Conservation (phyloP, 768 basidiomycete genomes). For the Amanita rubescens region DNA sequence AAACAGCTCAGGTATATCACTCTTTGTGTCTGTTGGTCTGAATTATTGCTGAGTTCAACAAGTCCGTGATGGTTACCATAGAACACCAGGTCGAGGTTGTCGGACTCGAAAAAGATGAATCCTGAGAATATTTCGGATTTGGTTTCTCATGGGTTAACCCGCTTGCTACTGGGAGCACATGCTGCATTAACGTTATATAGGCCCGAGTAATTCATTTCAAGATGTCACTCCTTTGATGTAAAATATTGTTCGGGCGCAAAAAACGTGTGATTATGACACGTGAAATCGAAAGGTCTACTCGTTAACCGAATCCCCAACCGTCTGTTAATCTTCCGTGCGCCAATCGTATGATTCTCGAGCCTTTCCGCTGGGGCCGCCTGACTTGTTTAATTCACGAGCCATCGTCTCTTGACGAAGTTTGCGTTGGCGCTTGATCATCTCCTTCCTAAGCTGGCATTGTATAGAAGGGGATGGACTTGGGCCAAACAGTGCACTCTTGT, state of each 20-base stretch:
- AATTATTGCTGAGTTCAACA: background rate
- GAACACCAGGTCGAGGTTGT: background rate
- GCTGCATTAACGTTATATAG: no score
- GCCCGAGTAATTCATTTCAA: no score
- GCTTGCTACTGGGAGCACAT: background rate
- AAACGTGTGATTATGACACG: no score
- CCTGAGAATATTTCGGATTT: background rate
- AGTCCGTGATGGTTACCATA: slow-evolving; percentile 3
- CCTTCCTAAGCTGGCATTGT: slow-evolving; percentile 1
- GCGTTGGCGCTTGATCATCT: slow-evolving; percentile 6
- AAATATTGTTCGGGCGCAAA: background rate
- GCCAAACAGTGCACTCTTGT: background rate
- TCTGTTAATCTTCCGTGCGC: background rate
- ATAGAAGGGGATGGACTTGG: background rate
- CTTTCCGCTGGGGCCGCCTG: background rate
- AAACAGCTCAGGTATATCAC: background rate
- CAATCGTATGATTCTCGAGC: slow-evolving; percentile 3
- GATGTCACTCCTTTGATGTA: no score
- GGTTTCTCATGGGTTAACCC: background rate
- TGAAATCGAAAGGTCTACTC: no score
- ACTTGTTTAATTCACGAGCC: background rate
- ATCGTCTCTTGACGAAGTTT: slow-evolving; percentile 4
- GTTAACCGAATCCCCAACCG: background rate
- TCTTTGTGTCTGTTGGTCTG: background rate
- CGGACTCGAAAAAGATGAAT: background rate